These are phyloP conservation scores for Paramecium caudatum DNA, from an alignment of 73 alveolate genomes.

Conservation along the genomic window DNA sequence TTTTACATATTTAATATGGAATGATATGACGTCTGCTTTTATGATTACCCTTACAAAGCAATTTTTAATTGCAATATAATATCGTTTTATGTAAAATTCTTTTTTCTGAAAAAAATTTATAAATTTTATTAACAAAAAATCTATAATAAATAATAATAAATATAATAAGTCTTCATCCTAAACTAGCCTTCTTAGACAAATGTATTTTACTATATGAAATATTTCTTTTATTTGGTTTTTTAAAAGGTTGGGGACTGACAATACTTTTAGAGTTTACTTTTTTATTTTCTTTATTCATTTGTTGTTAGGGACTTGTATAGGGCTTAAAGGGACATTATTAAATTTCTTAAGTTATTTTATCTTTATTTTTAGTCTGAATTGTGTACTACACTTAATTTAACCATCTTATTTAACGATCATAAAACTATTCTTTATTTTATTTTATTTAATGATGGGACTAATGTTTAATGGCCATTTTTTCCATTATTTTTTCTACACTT, in stretches of 20 bases:
- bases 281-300: neutral
- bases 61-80: no score
- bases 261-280: constrained; percentile 39
- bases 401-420: constrained; percentile 60
- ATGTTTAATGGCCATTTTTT: constrained; percentile 1
- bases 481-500: constrained; percentile 57
- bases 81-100: no score
- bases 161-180: no score
- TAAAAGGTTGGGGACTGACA: neutral
- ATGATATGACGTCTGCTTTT: no score
- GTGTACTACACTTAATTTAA: neutral
- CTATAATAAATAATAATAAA: neutral
- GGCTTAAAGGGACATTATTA: constrained; percentile 58
- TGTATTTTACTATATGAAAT: neutral
- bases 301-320: neutral
- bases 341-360: neutral
- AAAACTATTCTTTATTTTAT: neutral
- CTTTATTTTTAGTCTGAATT: neutral
- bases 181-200: constrained; percentile 5
- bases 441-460: neutral
- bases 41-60: no score
- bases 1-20: no score
- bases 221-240: constrained; percentile 14
- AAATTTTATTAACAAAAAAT: no score
- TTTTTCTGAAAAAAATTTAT: no score